A percentile compares a stretch with the other conserved stretches of the same genome.
phyloP scores from a whole-genome alignment of 768 basidiomycete genomes.

The Brasilioporus rufonigricans region DNA sequence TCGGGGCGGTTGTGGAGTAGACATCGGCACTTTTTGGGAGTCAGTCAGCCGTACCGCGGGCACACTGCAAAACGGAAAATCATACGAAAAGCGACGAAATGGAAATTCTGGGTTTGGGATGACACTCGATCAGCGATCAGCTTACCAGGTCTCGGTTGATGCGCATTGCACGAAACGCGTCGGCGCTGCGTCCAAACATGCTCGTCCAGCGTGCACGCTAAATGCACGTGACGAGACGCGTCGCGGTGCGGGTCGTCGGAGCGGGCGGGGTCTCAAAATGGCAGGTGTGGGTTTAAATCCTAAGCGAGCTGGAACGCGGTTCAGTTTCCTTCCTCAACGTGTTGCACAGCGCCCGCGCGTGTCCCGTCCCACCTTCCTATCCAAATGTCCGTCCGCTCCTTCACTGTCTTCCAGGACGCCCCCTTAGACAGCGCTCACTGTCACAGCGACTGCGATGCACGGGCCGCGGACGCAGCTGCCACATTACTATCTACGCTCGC shows the following conservation, averaged over 20 bases:
- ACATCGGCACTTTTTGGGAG: too few relatives aligned
- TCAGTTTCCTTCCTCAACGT: conserved; percentile 30
- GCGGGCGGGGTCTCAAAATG: conserved; percentile 33
- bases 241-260: conserved; percentile 32
- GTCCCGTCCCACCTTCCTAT: conserved; percentile 5
- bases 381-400: conserved; percentile 56
- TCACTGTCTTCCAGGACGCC: conserved; percentile 64
- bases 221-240: conserved; percentile 30
- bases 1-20: too few relatives aligned
- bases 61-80: background rate
- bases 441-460: conserved; percentile 22
- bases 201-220: background rate
- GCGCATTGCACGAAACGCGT: background rate
- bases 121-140: conserved; percentile 24
- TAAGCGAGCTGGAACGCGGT: conserved; percentile 26
- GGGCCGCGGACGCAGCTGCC: conserved; percentile 27
- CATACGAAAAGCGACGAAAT: conserved; percentile 12
- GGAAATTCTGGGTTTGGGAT: conserved; percentile 12
- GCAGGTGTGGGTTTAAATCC: conserved; percentile 29
- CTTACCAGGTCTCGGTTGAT: too few relatives aligned
- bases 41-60: background rate
- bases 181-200: too few relatives aligned
- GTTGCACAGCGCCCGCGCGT: conserved; percentile 31
- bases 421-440: conserved; percentile 38
- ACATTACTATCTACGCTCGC: conserved; percentile 37